A percentile compares a stretch with the other conserved stretches of the same genome.
Evolutionary conservation across 148 eudicot genomes (phyloP).

Genomic region (Pouteria glomerata): DNA sequence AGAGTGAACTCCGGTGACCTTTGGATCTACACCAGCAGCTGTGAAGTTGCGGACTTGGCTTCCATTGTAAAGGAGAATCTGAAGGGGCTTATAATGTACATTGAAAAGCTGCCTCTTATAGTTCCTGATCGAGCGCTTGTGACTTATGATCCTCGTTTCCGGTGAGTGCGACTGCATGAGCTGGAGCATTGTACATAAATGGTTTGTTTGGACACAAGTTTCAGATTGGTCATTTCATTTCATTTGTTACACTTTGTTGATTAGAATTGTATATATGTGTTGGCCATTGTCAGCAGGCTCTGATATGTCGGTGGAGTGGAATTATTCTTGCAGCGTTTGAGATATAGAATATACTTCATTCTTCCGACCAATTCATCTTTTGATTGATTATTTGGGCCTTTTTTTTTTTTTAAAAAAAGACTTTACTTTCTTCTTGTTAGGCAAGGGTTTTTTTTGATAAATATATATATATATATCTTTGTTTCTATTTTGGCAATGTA

Average conservation of each 20-base stretch:
- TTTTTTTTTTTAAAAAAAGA: too few species aligned
- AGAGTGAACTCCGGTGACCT: conserved; percentile 72
- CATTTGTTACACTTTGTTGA: background rate
- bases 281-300: conserved; percentile 12
- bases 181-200: background rate
- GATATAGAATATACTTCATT: conserved; percentile 1
- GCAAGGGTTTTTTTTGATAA: too few species aligned
- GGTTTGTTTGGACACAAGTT: background rate
- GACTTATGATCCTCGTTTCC: conserved; percentile 34
- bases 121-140: conserved; percentile 42
- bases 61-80: conserved; percentile 51
- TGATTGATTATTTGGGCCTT: too few species aligned
- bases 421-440: too few species aligned
- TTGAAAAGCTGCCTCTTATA: conserved; percentile 61
- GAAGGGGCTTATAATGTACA: conserved; percentile 54
- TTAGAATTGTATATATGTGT: conserved; percentile 10
- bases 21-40: conserved; percentile 61
- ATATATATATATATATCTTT: too few species aligned
- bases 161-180: conserved; percentile 13
- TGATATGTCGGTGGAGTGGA: background rate
- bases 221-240: background rate
- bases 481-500: too few species aligned
- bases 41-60: conserved; percentile 46
- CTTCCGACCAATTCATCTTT: background rate
- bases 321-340: background rate